Base-by-base conservation (phyloP, 83 land plant species). In the Thuja plicata region DNA sequence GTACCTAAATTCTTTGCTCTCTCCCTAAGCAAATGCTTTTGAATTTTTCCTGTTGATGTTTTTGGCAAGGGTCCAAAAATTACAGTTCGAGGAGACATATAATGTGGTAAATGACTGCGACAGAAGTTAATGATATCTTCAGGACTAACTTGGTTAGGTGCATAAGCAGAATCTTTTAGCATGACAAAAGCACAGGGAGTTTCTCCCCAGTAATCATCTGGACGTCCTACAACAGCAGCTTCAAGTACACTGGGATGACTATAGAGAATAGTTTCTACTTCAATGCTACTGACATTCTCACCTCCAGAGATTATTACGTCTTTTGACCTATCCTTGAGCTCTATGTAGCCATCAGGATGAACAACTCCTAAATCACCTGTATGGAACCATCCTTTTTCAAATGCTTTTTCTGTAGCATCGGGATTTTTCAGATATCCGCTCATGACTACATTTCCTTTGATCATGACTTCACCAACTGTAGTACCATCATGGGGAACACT, bases 231-330 rank as follows among this genome's bases (percentile, higher is more conserved):
- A 2, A 97, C 97, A 24, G 99, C 98, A 70, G 99, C 97, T 62
- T 97, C 99, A 37, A 95, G 91, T 1, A 97, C 91, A 10, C 94
- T 83, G 55, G 97, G 98, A 89, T 97, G 98, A 85, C 92, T 90
- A 85, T 90, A 96, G 8, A 97, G 48, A 74, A 94, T 95, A 3
- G 96, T 90, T 87, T 98, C 99, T 60, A 98, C 97, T 89, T 98
- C 99, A 38, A 97, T 91, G 79, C 97, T 90, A 89, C 99, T 94
- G 21, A 98, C 92, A 71, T 98, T 98, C 90, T 98, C 98, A 87
- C 99, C 99, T 12, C 99, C 99, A 1, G 98, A 96, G 15, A 98
- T 98, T 87, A 98, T 97, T 21, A 96, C 94, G 81, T 98, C 99
- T 88, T 97, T 98, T 8, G 95, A 93, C 21, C 99, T 88, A 62